A percentile compares a stretch with the other conserved stretches of the same genome.
Evolutionary conservation across 2,329 filamentous ascomycete species (phyloP).

Genomic region (Aspergillus piperis): DNA sequence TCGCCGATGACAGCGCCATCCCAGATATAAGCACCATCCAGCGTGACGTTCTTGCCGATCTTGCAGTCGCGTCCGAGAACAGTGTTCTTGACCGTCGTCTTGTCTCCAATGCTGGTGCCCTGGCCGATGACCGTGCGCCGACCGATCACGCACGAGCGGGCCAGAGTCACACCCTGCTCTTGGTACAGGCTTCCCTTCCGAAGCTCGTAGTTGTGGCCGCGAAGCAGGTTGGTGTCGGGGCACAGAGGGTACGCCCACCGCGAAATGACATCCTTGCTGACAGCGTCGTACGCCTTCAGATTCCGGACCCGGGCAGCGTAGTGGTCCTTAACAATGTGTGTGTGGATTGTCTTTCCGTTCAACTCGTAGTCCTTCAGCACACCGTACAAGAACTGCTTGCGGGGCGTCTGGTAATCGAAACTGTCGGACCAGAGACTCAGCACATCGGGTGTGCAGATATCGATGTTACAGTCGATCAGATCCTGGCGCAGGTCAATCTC

Average conservation of each 20-base stretch:
- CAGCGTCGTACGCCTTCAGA: slow-evolving; percentile 83
- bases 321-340: slow-evolving; percentile 77
- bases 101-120: slow-evolving; percentile 72
- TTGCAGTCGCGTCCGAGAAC: slow-evolving; percentile 81
- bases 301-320: slow-evolving; percentile 87
- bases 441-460: slow-evolving; percentile 96
- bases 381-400: slow-evolving; percentile 85
- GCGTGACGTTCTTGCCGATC: slow-evolving; percentile 79
- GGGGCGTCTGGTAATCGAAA: slow-evolving; percentile 91
- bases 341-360: slow-evolving; percentile 95
- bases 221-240: slow-evolving; percentile 82
- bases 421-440: slow-evolving; percentile 95
- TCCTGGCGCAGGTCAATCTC: slow-evolving; percentile 85
- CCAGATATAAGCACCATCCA: slow-evolving; percentile 85
- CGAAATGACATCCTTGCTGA: slow-evolving; percentile 81
- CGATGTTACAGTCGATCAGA: slow-evolving; percentile 89
- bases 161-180: slow-evolving; percentile 74
- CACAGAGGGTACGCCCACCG: slow-evolving; percentile 87
- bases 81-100: slow-evolving; percentile 69
- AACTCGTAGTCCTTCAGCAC: slow-evolving; percentile 96
- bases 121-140: slow-evolving; percentile 74
- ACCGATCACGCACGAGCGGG: slow-evolving; percentile 69
- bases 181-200: slow-evolving; percentile 71
- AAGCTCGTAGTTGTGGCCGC: slow-evolving; percentile 73
- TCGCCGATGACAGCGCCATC: slow-evolving; percentile 78